phyloP scores from a whole-genome alignment of 345 rosid genomes.

The Syzygium grande region DNA sequence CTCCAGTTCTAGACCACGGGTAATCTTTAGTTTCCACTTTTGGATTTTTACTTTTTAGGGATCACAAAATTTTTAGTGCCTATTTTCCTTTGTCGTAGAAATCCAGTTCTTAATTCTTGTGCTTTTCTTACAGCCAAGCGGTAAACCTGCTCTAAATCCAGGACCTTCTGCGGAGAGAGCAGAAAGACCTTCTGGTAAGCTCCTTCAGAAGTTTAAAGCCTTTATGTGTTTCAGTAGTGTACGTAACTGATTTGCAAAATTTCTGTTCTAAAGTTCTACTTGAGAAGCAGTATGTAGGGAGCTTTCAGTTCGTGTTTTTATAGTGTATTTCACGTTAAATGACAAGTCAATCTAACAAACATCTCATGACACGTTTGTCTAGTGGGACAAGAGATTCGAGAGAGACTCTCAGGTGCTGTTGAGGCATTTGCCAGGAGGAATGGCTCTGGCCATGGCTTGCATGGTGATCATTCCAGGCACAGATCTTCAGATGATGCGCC shows the following conservation, averaged over 20 bases:
- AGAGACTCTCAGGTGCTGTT: slow-evolving; percentile 72
- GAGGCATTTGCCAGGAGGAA: slow-evolving; percentile 74
- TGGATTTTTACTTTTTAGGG: neutral
- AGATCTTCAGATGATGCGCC: slow-evolving; percentile 40
- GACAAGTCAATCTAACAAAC: neutral
- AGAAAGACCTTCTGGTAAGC: slow-evolving; percentile 67
- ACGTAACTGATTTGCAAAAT: neutral
- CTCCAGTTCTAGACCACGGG: slow-evolving; percentile 73
- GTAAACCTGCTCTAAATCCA: slow-evolving; percentile 47
- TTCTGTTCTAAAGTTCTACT: neutral
- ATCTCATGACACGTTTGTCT: neutral
- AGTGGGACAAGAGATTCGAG: slow-evolving; percentile 83
- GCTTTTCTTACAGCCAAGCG: slow-evolving; percentile 28
- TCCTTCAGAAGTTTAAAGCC: slow-evolving; percentile 1
- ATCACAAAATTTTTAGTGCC: neutral
- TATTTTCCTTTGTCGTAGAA: neutral
- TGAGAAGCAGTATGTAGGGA: neutral
- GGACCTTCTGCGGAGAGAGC: slow-evolving; percentile 67
- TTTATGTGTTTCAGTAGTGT: neutral
- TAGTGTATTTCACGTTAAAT: neutral
- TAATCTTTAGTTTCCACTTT: slow-evolving; percentile 18
- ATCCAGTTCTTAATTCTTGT: neutral
- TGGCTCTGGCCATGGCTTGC: slow-evolving; percentile 43
- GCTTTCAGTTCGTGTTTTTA: neutral
- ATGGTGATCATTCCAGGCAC: slow-evolving; percentile 42